Base-by-base conservation (phyloP, 179 eudicot species). In the Beta lomatogona region DNA sequence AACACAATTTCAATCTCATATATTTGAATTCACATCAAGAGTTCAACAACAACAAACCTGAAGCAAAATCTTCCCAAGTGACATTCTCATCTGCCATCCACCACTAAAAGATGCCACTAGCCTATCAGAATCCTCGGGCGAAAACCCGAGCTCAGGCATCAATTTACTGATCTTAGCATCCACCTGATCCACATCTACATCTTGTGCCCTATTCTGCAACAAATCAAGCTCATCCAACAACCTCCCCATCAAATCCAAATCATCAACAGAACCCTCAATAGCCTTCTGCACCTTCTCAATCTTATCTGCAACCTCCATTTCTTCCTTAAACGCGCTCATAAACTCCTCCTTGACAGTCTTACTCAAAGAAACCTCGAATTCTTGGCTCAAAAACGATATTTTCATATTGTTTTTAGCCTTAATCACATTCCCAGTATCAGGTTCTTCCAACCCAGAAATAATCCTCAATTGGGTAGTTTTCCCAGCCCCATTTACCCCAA, bases 71-170 rank as follows among this genome's bases (percentile, higher is more conserved):
- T 97, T 97, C 79, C 99, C 98, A 66, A 94, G 93, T 0, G 97
- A 93, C 97, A 97, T 97, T 86, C 99, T 97, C 97, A 97, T 97
- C 86, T 97, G 99, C 99, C 98, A 94, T 58, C 99, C 99, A 75
- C 99, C 85, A 84, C 98, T 93, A 85, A 93, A 97, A 2, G 99
- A 97, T 1, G 98, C 97, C 79, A 97, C 99, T 44, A 94, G 81
- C 89, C 98, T 92, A 85, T 97, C 99, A 0, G 91, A 84, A 86
- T 97, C 99, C 91, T 94, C 99, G 0, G 88, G 81, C 2, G 84
- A 76, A 88, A 94, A 95, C 76, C 99, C 99, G 13, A 94, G 94
- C 76, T 92, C 97, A 15, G 98, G 93, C 94, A 97, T 88, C 89
- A 97, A 76, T 89, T 92, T 97, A 82, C 76, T 93, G 50, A 97